phyloP scores from a whole-genome alignment of 345 rosid genomes.

The Citrus mangshanensis region DNA sequence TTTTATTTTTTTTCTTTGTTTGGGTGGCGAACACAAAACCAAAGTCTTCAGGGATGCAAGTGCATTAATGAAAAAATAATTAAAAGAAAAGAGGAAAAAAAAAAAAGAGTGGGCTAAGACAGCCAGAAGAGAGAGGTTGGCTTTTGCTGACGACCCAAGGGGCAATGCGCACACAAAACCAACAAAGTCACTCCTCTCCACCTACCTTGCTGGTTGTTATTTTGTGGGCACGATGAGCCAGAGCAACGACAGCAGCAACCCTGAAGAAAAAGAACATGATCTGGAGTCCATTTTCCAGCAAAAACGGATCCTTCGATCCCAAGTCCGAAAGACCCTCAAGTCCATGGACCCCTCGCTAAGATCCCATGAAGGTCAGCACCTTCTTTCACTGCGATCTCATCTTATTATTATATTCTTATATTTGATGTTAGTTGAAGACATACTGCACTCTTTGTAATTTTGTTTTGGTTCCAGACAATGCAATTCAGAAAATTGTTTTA shows the following conservation, averaged over 20 bases:
- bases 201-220: conserved; percentile 11
- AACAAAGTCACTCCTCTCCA: background rate
- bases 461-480: conserved; percentile 45
- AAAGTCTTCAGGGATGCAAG: background rate
- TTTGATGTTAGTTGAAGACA: background rate
- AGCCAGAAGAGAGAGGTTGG: background rate
- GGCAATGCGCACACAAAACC: background rate
- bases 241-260: conserved; percentile 18
- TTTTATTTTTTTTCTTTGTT: too few species aligned
- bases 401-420: background rate
- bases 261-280: conserved; percentile 11
- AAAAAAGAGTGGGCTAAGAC: conserved; percentile 6
- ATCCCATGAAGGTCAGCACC: conserved; percentile 57
- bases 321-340: conserved; percentile 68
- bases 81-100: background rate
- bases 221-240: conserved; percentile 12
- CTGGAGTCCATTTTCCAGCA: conserved; percentile 60
- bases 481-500: conserved; percentile 62
- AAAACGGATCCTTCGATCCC: conserved; percentile 62
- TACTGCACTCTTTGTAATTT: background rate
- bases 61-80: background rate
- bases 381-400: background rate
- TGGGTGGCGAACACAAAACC: background rate
- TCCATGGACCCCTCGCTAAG: conserved; percentile 74
- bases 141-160: background rate